Conservation (phyloP, 176 grass and related monocot species). For the Cenchrus fungigraminus region DNA sequence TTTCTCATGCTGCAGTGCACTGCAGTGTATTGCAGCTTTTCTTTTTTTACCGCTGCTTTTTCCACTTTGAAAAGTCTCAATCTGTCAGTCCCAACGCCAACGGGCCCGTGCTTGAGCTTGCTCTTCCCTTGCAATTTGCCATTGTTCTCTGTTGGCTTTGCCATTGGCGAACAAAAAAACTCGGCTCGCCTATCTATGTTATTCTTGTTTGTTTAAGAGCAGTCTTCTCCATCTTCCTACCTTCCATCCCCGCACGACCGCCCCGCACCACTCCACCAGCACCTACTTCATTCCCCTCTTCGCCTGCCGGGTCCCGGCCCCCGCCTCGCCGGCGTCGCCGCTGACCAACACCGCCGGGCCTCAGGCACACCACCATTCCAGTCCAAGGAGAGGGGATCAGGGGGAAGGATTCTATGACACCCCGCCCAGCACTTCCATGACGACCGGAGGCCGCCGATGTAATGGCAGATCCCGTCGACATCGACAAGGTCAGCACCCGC, state of each 20-base stretch:
- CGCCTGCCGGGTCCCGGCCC: neutral
- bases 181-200: too few species aligned
- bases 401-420: conserved; percentile 55
- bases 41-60: too few species aligned
- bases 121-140: too few species aligned
- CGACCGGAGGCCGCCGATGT: conserved; percentile 58
- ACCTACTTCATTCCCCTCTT: neutral
- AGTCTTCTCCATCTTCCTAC: neutral
- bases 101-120: too few species aligned
- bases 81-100: too few species aligned
- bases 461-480: conserved; percentile 96
- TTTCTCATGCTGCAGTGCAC: too few species aligned
- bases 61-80: too few species aligned
- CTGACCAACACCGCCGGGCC: neutral
- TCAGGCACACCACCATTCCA: neutral
- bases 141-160: too few species aligned
- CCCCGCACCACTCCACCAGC: conserved; percentile 25
- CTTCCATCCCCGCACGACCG: conserved; percentile 22
- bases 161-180: too few species aligned
- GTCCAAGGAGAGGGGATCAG: too few species aligned
- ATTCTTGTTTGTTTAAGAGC: neutral
- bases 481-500: conserved; percentile 59
- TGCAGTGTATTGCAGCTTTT: too few species aligned
- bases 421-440: conserved; percentile 59
- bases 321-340: neutral